These are phyloP conservation scores for Angomonas deanei DNA, from an alignment of 208 protist species.

Conservation along the genomic window DNA sequence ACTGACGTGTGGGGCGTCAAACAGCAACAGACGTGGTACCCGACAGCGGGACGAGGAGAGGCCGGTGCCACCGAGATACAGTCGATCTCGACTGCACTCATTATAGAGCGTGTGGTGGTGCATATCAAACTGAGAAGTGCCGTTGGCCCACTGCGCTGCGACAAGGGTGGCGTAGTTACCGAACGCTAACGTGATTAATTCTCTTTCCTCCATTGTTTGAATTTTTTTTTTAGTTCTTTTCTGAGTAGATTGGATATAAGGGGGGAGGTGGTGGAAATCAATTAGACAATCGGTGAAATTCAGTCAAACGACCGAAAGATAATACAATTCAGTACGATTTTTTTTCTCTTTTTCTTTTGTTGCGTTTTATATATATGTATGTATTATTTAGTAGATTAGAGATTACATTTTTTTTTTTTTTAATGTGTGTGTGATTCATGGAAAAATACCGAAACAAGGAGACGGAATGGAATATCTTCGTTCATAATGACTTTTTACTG, in stretches of 20 bases:
- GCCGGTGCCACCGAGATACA: slow-evolving; percentile 26
- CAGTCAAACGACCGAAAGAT: neutral
- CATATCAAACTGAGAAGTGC: slow-evolving; percentile 61
- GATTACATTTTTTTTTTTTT: too few species aligned
- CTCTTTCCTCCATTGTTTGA: slow-evolving; percentile 28
- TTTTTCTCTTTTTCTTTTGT: too few species aligned
- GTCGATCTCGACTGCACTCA: slow-evolving; percentile 25
- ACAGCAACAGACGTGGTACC: slow-evolving; percentile 62
- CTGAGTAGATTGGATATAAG: neutral
- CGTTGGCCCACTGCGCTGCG: slow-evolving; percentile 84
- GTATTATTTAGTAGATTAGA: too few species aligned
- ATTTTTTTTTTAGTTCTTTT: neutral
- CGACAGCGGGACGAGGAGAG: slow-evolving; percentile 9
- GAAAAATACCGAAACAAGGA: too few species aligned
- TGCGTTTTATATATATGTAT: too few species aligned
- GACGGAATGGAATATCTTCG: too few species aligned
- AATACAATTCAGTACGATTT: too few species aligned
- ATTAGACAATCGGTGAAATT: neutral
- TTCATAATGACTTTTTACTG: too few species aligned
- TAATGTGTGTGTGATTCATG: too few species aligned
- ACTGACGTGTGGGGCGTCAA: slow-evolving; percentile 70
- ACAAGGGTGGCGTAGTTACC: slow-evolving; percentile 85
- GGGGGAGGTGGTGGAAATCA: neutral
- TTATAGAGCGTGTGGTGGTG: slow-evolving; percentile 64
- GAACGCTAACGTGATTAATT: slow-evolving; percentile 73